Percentiles rank a stretch among this genome's conserved stretches.
Evolutionary conservation across 1,284 basidiomycete genomes (phyloP).

Genomic region (Moesziomyces globuligerus): DNA sequence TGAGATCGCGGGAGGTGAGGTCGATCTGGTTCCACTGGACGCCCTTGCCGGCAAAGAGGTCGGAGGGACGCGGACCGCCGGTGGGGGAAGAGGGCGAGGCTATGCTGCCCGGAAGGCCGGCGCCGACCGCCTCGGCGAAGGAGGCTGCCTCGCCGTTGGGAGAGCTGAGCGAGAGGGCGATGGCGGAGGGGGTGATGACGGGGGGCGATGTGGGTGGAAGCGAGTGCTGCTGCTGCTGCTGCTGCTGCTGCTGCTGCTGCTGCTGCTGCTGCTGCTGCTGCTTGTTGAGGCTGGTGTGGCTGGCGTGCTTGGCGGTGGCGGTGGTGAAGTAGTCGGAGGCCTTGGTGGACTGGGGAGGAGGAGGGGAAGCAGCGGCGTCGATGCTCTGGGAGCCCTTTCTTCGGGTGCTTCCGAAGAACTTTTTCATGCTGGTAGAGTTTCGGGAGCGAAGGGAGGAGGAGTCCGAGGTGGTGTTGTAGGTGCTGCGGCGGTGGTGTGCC

Average conservation of each 20-base stretch:
- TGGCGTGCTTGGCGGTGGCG: slow-evolving; percentile 14
- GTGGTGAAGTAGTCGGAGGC: slow-evolving; percentile 21
- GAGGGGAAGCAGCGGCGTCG: slow-evolving; percentile 17
- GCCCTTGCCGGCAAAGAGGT: slow-evolving; percentile 59
- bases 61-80: slow-evolving; percentile 44
- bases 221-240: no score
- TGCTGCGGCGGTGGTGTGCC: slow-evolving; percentile 11
- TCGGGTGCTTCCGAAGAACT: slow-evolving; percentile 47
- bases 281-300: slow-evolving; percentile 28
- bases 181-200: slow-evolving; percentile 20
- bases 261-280: no score
- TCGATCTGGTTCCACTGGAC: slow-evolving; percentile 57
- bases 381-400: slow-evolving; percentile 42
- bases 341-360: slow-evolving; percentile 3
- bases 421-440: slow-evolving; percentile 46
- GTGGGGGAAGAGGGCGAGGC: slow-evolving; percentile 3
- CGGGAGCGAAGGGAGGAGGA: slow-evolving; percentile 34
- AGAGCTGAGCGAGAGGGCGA: slow-evolving; percentile 23
- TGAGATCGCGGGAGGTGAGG: slow-evolving; percentile 38
- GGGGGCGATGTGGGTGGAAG: slow-evolving; percentile 16
- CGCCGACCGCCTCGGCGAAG: slow-evolving; percentile 20
- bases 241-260: no score
- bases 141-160: slow-evolving; percentile 15
- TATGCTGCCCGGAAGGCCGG: slow-evolving; percentile 19
- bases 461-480: slow-evolving; percentile 23